Evolutionary conservation across 2,329 filamentous ascomycete species (phyloP).

Genomic region (Pseudogymnoascus sp.): DNA sequence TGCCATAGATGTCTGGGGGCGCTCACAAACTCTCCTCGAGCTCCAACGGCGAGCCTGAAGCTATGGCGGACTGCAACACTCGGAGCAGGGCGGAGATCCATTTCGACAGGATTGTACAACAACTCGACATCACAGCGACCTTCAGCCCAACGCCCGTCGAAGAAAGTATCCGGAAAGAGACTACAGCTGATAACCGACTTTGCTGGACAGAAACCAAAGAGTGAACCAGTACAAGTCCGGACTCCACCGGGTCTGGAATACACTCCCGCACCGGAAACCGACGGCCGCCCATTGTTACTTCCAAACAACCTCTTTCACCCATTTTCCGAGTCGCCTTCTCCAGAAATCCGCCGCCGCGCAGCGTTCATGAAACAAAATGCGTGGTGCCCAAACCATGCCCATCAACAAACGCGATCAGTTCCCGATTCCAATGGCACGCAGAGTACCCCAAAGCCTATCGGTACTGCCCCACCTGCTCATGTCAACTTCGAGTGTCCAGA

Average conservation of each 20-base stretch:
- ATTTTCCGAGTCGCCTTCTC: slow-evolving; percentile 80
- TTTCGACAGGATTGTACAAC: slow-evolving; percentile 18
- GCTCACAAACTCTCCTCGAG: slow-evolving; percentile 17
- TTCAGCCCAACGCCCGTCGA: slow-evolving; percentile 12
- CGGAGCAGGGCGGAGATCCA: slow-evolving; percentile 15
- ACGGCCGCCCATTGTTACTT: slow-evolving; percentile 23
- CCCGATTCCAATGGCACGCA: slow-evolving; percentile 57
- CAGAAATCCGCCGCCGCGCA: slow-evolving; percentile 77
- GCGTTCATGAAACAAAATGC: slow-evolving; percentile 90
- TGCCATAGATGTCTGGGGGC: slow-evolving; percentile 25
- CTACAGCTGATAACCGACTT: slow-evolving; percentile 17
- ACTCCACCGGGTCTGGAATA: slow-evolving; percentile 18
- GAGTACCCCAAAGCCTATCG: slow-evolving; percentile 45
- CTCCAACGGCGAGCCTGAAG: slow-evolving; percentile 12
- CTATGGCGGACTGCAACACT: slow-evolving; percentile 13
- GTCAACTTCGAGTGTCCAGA: slow-evolving; percentile 94
- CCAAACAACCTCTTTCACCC: slow-evolving; percentile 87
- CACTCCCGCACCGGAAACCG: slow-evolving; percentile 17
- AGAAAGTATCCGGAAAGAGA: slow-evolving; percentile 16
- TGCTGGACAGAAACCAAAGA: slow-evolving; percentile 20
- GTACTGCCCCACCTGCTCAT: slow-evolving; percentile 61
- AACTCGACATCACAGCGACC: slow-evolving; percentile 11
- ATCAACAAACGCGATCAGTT: slow-evolving; percentile 65
- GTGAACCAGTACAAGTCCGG: slow-evolving; percentile 19
- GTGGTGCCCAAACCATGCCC: slow-evolving; percentile 83